Evolutionary conservation across 495 filamentous ascomycete genomes (phyloP).

Genomic region (Penicillium flavigenum): DNA sequence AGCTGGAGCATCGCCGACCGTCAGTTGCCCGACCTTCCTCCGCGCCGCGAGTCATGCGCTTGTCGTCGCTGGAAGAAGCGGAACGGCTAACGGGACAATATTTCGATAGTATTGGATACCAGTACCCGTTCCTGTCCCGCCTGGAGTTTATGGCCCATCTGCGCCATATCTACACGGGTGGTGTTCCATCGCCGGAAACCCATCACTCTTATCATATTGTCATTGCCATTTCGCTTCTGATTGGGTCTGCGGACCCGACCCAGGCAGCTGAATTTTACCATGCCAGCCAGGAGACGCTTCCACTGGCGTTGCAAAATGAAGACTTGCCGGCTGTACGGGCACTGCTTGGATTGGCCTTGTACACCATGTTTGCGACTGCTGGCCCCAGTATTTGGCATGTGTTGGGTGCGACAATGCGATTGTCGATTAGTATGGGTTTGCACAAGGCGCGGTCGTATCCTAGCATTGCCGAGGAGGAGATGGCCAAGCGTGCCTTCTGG

Average conservation of each 20-base stretch:
- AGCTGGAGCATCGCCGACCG: slow-evolving; percentile 44
- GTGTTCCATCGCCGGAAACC: slow-evolving; percentile 36
- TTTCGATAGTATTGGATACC: slow-evolving; percentile 47
- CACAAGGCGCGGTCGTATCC: slow-evolving; percentile 44
- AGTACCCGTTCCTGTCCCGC: slow-evolving; percentile 46
- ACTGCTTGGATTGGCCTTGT: slow-evolving; percentile 49
- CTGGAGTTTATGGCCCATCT: slow-evolving; percentile 39
- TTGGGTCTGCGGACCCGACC: slow-evolving; percentile 35
- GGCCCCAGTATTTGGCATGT: slow-evolving; percentile 56
- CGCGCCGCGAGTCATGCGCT: slow-evolving; percentile 38
- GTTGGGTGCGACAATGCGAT: slow-evolving; percentile 46
- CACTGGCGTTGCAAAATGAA: slow-evolving; percentile 44
- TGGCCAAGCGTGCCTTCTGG: slow-evolving; percentile 53
- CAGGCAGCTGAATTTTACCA: slow-evolving; percentile 44
- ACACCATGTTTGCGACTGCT: slow-evolving; percentile 51
- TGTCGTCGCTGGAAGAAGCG: slow-evolving; percentile 44
- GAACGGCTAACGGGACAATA: slow-evolving; percentile 39
- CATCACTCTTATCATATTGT: slow-evolving; percentile 46
- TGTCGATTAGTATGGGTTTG: slow-evolving; percentile 50
- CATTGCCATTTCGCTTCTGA: slow-evolving; percentile 42
- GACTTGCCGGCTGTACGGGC: slow-evolving; percentile 46
- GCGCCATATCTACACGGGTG: slow-evolving; percentile 42
- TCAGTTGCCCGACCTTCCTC: slow-evolving; percentile 39
- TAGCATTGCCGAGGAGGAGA: slow-evolving; percentile 44
- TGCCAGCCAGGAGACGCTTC: slow-evolving; percentile 41